These are phyloP conservation scores for Pseudogymnoascus sp. DNA, from an alignment of 2,329 filamentous ascomycete genomes.

Conservation along the genomic window DNA sequence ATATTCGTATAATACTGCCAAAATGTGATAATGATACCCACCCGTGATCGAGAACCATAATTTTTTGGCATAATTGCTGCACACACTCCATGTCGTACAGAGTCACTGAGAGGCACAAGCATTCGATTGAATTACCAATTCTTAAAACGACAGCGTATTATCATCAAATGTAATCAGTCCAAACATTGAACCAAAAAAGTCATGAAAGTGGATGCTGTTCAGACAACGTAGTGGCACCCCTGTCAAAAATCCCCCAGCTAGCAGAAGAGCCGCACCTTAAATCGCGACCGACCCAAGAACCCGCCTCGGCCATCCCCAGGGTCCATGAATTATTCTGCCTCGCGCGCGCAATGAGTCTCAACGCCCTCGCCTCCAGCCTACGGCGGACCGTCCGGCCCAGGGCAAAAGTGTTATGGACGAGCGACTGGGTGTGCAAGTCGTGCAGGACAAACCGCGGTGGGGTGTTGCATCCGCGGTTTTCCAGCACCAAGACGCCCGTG, in stretches of 20 bases:
- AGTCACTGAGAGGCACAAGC: not conserved
- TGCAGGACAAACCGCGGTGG: slow-evolving; percentile 16
- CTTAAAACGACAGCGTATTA: not conserved
- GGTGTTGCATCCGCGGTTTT: slow-evolving; percentile 12
- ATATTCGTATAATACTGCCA: not conserved
- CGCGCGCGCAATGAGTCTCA: slow-evolving; percentile 18
- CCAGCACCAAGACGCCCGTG: slow-evolving; percentile 15
- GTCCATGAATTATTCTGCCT: not conserved
- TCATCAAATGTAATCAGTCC: not conserved
- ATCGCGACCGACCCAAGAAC: not conserved
- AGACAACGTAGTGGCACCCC: not conserved
- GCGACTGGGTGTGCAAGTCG: slow-evolving; percentile 22
- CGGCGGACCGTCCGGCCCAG: slow-evolving; percentile 16
- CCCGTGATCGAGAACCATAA: not conserved
- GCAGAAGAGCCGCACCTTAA: slow-evolving; percentile 4
- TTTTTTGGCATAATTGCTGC: not conserved
- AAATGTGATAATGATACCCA: not conserved
- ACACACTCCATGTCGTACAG: not conserved
- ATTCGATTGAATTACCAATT: not conserved
- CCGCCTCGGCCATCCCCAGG: not conserved
- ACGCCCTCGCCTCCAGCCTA: slow-evolving; percentile 16
- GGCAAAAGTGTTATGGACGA: slow-evolving; percentile 9
- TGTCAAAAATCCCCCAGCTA: slow-evolving; percentile 1
- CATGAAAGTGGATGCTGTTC: not conserved
- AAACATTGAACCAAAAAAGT: not conserved